Base-by-base conservation (phyloP, 2,329 filamentous ascomycete genomes). In the Furcasterigmium furcatum region DNA sequence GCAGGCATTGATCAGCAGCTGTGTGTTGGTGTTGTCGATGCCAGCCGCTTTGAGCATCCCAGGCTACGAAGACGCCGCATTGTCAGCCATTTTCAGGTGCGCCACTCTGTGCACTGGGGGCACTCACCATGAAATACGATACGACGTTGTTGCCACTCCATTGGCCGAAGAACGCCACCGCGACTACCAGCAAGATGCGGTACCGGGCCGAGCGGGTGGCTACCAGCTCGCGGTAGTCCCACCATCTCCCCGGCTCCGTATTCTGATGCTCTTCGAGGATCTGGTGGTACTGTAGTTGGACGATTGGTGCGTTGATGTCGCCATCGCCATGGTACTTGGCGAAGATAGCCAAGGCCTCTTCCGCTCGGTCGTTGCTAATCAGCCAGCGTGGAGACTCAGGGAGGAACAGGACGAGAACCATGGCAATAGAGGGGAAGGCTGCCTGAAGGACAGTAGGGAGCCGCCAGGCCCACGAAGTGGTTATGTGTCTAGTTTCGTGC, bases 361-460 rank as follows among this genome's bases (percentile, higher is more conserved):
- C 38, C 20, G 20, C n/a, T 7, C 38, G 38, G 22, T 24, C 68
- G 19, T 70, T 64, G 3, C 69, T 67, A 42, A 71, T 64, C 38
- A 73, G 65, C 71, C 71, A 74, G 7, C 71, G 62, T 0, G 71
- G 71, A 5, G 71, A 76, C 51, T 77, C 74, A 0, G 73, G 73
- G 5, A 77, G 52, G 43, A 64, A 69, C 49, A 70, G 65, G 18
- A 70, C 68, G 4, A n/a, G n/a, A n/a, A n/a, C n/a, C n/a, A n/a
- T n/a, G n/a, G n/a, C n/a, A n/a, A n/a, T n/a, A n/a, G 69, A 67
- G 2, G 47, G n/a, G 12, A 49, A 45, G 3, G 47, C 45, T 38
- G 55, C 53, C 30, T 63, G 60, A 0, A 61, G 47, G 1, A 62
- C 46, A 0, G 58, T 62, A 0, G 63, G 61, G 4, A 66, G 58